Evolutionary conservation across 345 rosid genomes (phyloP), one percentile per base, ranked within the genome.

Genomic region (Pistacia atlantica): DNA sequence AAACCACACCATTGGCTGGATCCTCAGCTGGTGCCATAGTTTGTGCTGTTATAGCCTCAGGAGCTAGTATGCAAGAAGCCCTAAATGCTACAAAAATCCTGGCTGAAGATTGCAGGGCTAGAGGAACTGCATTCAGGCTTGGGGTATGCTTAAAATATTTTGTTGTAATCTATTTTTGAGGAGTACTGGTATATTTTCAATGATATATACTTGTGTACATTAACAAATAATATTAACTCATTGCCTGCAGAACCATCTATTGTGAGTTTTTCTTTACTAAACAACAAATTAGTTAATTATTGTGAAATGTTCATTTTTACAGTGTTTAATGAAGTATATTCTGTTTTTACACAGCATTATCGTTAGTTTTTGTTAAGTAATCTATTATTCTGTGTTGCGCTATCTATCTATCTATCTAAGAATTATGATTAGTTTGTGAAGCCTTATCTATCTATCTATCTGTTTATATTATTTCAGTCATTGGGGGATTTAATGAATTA

Each of bases 1-100:
- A 96, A 51, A 93, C 91, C 11, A 92, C 98, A 67, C 99, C 99
- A 63, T 80, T 96, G 57, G 92, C 98, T 22, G 99, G 99, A 75
- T 84, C 98, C 54, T 95, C 99, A 56, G 99, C 99, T 66, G 98
- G 98, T 48, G 97, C 99, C 74, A 90, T 96, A 37, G 89, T 90
- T 11, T 90, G 98, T 85, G 99, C 95, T 1, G 91, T 84, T 65
- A 82, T 96, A 59, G 93, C 97, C 61, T 93, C 98, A 65, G 99
- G 98, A 38, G 79, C 88, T 28, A 87, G 87, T 58, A 96, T 91
- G 98, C 78, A 72, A 11, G 96, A 91, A 65, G 98, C 93, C 35
- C 79, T 96, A 75, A 63, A 75, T 58, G 92, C 89, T 73, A 92
- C 97, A 65, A 93, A 96, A 84, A 31, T 71, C 64, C 83, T 93